phyloP scores from a whole-genome alignment of 352 stramenopile genomes.

The Thalassiosira mediterranea region DNA sequence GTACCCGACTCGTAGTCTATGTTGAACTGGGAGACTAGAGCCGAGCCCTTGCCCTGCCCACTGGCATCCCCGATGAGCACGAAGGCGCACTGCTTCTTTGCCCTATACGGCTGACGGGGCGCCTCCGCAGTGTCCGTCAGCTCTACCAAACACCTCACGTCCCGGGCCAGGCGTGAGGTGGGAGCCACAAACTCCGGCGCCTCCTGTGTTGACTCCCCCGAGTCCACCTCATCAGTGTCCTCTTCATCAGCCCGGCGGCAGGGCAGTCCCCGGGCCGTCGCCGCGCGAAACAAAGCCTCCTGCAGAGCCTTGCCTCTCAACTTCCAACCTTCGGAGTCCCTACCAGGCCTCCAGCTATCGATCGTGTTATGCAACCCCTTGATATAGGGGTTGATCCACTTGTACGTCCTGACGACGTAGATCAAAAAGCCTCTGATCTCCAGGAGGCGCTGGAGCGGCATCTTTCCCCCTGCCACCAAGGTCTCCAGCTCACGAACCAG shows the following conservation, averaged over 20 bases:
- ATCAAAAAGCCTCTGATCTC: slow-evolving; percentile 35
- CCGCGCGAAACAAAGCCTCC: too few species aligned
- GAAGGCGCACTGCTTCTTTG: too few species aligned
- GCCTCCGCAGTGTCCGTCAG: neutral
- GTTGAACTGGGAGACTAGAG: neutral
- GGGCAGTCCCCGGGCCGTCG: too few species aligned
- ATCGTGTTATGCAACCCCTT: slow-evolving; percentile 63
- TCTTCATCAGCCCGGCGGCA: too few species aligned
- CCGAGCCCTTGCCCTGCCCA: neutral
- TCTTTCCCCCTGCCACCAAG: slow-evolving; percentile 7
- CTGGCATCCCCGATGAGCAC: slow-evolving; percentile 13
- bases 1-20: neutral
- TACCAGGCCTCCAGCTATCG: slow-evolving; percentile 42
- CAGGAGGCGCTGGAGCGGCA: slow-evolving; percentile 12
- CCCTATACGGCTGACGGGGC: neutral
- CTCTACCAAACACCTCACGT: neutral
- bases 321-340: slow-evolving; percentile 37
- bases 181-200: neutral
- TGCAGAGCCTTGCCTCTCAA: too few species aligned
- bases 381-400: slow-evolving; percentile 43
- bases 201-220: neutral
- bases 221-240: too few species aligned
- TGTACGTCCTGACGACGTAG: slow-evolving; percentile 50
- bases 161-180: neutral
- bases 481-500: neutral